Percentiles rank a stretch among this genome's conserved stretches.
These are phyloP conservation scores for Theobroma cacao DNA, from an alignment of 345 rosid genomes.

Conservation along the genomic window DNA sequence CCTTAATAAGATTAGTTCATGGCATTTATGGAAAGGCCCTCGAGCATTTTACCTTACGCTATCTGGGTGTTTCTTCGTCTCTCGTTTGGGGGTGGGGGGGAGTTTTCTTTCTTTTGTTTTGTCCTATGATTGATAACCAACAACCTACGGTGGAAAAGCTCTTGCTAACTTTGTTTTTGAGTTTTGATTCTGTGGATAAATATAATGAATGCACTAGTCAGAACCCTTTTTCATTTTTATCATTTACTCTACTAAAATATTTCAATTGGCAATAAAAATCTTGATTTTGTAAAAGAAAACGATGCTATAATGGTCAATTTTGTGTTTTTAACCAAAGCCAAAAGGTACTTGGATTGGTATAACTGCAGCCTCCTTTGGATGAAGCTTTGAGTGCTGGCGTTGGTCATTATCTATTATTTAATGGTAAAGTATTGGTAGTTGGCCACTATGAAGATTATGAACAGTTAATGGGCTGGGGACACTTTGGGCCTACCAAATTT, in stretches of 20 bases:
- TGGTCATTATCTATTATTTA: not conserved
- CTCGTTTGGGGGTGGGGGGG: not conserved
- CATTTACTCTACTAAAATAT: not conserved
- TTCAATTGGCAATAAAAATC: not conserved
- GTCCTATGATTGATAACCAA: not conserved
- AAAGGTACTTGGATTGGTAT: not conserved
- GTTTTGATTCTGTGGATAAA: not conserved
- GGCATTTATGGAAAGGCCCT: not conserved
- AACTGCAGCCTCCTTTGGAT: not conserved
- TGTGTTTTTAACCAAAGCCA: not conserved
- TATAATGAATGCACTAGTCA: not conserved
- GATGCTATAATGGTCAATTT: not conserved
- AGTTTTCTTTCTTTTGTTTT: not conserved
- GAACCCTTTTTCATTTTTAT: not conserved
- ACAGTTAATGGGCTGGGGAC: slow-evolving; percentile 25
- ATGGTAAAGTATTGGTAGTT: slow-evolving; percentile 4
- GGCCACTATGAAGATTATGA: not conserved
- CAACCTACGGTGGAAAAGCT: not conserved
- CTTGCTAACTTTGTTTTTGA: not conserved
- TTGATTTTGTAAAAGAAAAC: not conserved
- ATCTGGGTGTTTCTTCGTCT: not conserved
- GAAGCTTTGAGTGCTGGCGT: too few relatives aligned
- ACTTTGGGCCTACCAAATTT: slow-evolving; percentile 25
- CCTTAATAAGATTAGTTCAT: not conserved
- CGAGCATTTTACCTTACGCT: too few relatives aligned